Conservation (phyloP, 2,329 filamentous ascomycete species). For the Metarhizium anisopliae region DNA sequence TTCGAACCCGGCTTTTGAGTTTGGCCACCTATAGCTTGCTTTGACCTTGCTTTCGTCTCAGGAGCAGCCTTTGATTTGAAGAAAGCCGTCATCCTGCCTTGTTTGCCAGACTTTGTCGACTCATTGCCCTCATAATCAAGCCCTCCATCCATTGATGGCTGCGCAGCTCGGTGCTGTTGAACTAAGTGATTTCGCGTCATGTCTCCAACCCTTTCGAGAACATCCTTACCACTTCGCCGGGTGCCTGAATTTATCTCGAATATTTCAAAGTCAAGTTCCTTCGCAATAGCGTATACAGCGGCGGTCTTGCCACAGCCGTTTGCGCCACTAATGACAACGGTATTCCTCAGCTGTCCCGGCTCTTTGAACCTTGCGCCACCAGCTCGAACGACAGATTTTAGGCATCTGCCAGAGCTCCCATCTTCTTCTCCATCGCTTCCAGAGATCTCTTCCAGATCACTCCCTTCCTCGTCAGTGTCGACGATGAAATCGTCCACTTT, state of each 20-base stretch:
- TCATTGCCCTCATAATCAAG: conserved; percentile 32
- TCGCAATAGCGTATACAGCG: conserved; percentile 82
- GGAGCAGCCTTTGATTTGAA: conserved; percentile 50
- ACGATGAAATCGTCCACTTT: conserved; percentile 76
- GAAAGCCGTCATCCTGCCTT: conserved; percentile 73
- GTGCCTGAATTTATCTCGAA: conserved; percentile 89
- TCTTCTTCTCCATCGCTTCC: conserved; percentile 51
- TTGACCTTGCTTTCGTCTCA: conserved; percentile 16
- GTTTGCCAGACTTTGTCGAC: conserved; percentile 53
- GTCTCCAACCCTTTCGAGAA: conserved; percentile 86
- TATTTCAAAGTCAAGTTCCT: conserved; percentile 84
- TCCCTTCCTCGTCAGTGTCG: conserved; percentile 64
- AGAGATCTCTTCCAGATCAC: conserved; percentile 59
- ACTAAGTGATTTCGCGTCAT: conserved; percentile 97
- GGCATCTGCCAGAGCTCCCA: conserved; percentile 28
- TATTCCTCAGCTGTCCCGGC: conserved; percentile 52
- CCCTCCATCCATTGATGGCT: conserved; percentile 18
- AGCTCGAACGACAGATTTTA: conserved; percentile 46
- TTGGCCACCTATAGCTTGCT: conserved; percentile 15
- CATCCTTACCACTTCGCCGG: conserved; percentile 78
- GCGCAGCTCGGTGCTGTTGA: conserved; percentile 32
- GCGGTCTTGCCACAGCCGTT: conserved; percentile 90
- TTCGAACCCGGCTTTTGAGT: conserved; percentile 18
- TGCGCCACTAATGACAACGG: conserved; percentile 81
- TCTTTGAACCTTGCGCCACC: conserved; percentile 31